Evolutionary conservation across 495 filamentous ascomycete species (phyloP).

Genomic region (Trypethelium eluteriae): DNA sequence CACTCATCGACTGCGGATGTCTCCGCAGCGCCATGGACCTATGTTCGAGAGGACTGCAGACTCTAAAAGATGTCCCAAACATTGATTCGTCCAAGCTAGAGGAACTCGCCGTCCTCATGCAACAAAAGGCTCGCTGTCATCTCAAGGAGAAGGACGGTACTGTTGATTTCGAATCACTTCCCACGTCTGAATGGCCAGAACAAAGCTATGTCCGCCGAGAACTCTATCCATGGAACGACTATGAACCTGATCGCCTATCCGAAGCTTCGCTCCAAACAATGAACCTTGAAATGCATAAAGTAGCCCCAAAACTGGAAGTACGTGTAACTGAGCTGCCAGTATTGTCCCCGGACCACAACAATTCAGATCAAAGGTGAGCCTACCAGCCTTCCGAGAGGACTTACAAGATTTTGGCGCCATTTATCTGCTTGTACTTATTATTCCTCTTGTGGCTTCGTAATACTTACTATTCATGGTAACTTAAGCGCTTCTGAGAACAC

Average conservation of each 20-base stretch:
- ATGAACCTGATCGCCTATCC: conserved; percentile 79
- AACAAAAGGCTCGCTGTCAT: neutral
- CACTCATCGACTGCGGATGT: conserved; percentile 1
- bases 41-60: neutral
- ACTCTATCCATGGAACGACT: conserved; percentile 85
- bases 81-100: neutral
- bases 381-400: neutral
- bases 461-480: neutral
- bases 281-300: conserved; percentile 54
- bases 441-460: neutral
- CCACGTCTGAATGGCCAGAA: conserved; percentile 44
- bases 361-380: conserved; percentile 15
- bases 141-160: neutral
- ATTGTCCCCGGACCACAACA: conserved; percentile 40
- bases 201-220: conserved; percentile 73
- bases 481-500: neutral
- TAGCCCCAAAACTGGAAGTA: conserved; percentile 66
- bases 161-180: neutral
- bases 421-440: neutral
- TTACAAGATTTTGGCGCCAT: too few species aligned
- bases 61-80: neutral
- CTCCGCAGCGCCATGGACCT: conserved; percentile 6
- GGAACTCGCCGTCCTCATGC: neutral
- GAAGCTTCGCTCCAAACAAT: conserved; percentile 57
- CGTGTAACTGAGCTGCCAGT: conserved; percentile 63